Evolutionary conservation across 768 basidiomycete species (phyloP).

Genomic region (Boletus pseudopeckii): DNA sequence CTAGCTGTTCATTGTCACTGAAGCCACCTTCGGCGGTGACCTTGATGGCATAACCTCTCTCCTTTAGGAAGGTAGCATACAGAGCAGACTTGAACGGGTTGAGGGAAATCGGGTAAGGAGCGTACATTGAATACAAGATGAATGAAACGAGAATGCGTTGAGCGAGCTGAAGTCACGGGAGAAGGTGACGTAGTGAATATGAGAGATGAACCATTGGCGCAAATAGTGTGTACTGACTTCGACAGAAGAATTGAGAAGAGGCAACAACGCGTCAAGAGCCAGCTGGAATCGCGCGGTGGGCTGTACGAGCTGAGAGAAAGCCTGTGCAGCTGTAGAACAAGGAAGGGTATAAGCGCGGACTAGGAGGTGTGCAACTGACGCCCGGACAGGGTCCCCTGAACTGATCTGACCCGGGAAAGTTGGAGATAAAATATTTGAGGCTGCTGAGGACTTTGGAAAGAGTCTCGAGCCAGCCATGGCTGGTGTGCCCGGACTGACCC

Average conservation of each 20-base stretch:
- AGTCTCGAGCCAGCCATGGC: slow-evolving; percentile 32
- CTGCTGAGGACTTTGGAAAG: slow-evolving; percentile 30
- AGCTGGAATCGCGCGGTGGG: slow-evolving; percentile 77
- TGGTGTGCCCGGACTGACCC: slow-evolving; percentile 22
- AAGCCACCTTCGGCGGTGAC: slow-evolving; percentile 46
- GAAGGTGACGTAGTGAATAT: slow-evolving; percentile 13
- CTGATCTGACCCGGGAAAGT: slow-evolving; percentile 29
- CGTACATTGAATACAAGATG: slow-evolving; percentile 76
- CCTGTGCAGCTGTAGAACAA: slow-evolving; percentile 73
- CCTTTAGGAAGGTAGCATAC: slow-evolving; percentile 62
- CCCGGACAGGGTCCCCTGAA: slow-evolving; percentile 45
- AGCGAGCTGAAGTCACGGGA: slow-evolving; percentile 45
- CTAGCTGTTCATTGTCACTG: slow-evolving; percentile 68
- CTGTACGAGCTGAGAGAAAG: slow-evolving; percentile 73
- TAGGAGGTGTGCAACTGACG: slow-evolving; percentile 67
- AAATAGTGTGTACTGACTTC: slow-evolving; percentile 44
- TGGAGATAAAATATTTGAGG: slow-evolving; percentile 35
- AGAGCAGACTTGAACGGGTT: slow-evolving; percentile 81
- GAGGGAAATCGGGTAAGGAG: slow-evolving; percentile 72
- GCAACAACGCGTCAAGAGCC: slow-evolving; percentile 78
- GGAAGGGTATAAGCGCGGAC: slow-evolving; percentile 63
- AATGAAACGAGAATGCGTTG: slow-evolving; percentile 76
- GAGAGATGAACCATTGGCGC: slow-evolving; percentile 13
- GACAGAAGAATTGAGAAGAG: slow-evolving; percentile 55
- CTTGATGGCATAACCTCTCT: slow-evolving; percentile 58